Base-by-base conservation (phyloP, 495 filamentous ascomycete species). In the Glonium stellatum region DNA sequence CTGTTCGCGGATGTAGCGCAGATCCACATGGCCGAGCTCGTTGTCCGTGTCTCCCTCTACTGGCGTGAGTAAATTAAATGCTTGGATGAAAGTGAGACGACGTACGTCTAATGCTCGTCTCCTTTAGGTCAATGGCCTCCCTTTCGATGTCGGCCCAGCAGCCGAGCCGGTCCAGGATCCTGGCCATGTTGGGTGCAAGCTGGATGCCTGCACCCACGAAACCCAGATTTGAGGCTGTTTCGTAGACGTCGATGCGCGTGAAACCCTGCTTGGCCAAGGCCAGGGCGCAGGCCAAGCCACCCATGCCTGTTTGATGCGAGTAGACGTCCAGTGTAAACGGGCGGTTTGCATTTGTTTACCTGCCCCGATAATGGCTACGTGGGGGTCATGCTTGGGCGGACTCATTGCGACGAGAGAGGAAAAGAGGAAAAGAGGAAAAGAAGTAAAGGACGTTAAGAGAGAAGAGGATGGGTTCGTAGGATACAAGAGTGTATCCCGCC, bases 151-250 rank as follows among this genome's bases (percentile, higher is more conserved):
- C 76, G 27, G 79, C 76, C 84, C 86, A 88, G 50, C 83, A 82
- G 48, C 85, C 87, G 27, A 87, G 76, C 11, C 79, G 70, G 68
- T 89, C 84, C 25, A 92, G 73, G 21, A 93, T 84, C 0, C 86
- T 83, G 23, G 82, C 82, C 77, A 92, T 88, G 60, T 93, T 91
- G 1, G 87, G 87, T 4, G 88, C 86, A 42, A 92, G 77, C 70
- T 92, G 87, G 64, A 92, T 89, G 25, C 88, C 88, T 6, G 87
- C 88, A 51, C 89, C 89, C 9, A 91, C 86, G 57, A 92, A 92
- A 27, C 88, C 88, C 2, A 92, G 75, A 57, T 87, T 84, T 18
- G 84, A 81, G 0, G 88, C 87, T 25, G 75, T 80, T 69, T 92
- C 87, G 66, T 82, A 92, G 47, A 92, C 82, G 53, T 85, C 77